Evolutionary conservation across 257 asterid genomes (phyloP).

Genomic region (Ophiorrhiza pumila): DNA sequence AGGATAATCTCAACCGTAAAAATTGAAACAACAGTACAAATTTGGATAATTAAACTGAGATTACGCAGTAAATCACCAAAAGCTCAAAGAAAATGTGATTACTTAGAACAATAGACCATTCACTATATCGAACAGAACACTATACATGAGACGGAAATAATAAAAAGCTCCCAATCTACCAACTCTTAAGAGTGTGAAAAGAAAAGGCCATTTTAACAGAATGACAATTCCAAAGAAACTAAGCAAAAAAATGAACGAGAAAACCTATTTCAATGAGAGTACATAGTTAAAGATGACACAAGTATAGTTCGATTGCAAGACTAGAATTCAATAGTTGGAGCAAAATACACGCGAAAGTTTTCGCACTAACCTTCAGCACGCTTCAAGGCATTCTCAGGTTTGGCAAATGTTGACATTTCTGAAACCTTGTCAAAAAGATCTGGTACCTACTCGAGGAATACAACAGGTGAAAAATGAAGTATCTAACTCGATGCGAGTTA

Average conservation of each 20-base stretch:
- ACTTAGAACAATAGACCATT: neutral
- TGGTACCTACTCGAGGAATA: neutral
- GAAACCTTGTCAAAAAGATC: neutral
- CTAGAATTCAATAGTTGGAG: neutral
- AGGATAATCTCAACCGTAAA: constrained; percentile 1
- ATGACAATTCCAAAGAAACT: neutral
- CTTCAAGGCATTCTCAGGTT: constrained; percentile 56
- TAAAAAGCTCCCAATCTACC: neutral
- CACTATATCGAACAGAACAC: neutral
- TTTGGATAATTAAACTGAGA: neutral
- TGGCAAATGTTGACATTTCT: constrained; percentile 41
- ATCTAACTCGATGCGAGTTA: too few relatives aligned
- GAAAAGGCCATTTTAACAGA: neutral
- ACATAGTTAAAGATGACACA: neutral
- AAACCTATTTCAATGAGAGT: neutral
- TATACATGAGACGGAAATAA: neutral
- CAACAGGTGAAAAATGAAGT: neutral
- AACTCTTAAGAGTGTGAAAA: neutral
- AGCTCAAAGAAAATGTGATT: neutral
- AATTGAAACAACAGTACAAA: neutral
- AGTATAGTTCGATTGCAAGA: neutral
- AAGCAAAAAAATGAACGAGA: neutral
- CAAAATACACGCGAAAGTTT: neutral
- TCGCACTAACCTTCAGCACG: constrained; percentile 47
- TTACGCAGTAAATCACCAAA: neutral